These are phyloP conservation scores for Rosa chinensis DNA, from an alignment of 306 rosid species.

Conservation along the genomic window DNA sequence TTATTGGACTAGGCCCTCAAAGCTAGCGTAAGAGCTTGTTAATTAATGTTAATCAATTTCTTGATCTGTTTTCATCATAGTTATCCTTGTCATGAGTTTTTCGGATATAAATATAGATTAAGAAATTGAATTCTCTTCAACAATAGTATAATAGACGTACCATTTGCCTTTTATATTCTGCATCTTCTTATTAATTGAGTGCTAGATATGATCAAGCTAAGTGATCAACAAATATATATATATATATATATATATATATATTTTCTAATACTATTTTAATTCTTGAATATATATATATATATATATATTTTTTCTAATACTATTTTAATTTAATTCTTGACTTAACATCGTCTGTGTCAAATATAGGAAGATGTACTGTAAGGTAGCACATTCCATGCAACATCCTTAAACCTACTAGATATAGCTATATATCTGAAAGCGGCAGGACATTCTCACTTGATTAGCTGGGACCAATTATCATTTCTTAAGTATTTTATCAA, in stretches of 20 bases:
- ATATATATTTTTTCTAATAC: background rate
- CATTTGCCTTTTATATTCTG: background rate
- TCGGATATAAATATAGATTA: too few relatives aligned
- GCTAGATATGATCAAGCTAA: background rate
- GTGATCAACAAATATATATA: background rate
- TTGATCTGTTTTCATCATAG: too few relatives aligned
- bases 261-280: background rate
- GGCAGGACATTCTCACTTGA: conserved; percentile 10
- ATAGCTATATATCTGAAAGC: background rate
- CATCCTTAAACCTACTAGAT: background rate
- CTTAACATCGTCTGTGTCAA: background rate
- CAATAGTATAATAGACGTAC: background rate
- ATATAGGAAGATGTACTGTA: background rate
- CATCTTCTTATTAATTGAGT: background rate
- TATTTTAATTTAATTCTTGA: background rate
- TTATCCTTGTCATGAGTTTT: too few relatives aligned
- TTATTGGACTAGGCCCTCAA: background rate
- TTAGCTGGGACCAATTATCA: background rate
- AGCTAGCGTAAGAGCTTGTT: too few relatives aligned
- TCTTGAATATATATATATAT: background rate
- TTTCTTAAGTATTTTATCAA: background rate
- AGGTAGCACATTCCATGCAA: background rate
- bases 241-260: background rate
- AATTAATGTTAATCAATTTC: too few relatives aligned
- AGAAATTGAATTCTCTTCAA: background rate